phyloP scores from a whole-genome alignment of 108 stramenopile genomes.

The Cyclotella cryptica region DNA sequence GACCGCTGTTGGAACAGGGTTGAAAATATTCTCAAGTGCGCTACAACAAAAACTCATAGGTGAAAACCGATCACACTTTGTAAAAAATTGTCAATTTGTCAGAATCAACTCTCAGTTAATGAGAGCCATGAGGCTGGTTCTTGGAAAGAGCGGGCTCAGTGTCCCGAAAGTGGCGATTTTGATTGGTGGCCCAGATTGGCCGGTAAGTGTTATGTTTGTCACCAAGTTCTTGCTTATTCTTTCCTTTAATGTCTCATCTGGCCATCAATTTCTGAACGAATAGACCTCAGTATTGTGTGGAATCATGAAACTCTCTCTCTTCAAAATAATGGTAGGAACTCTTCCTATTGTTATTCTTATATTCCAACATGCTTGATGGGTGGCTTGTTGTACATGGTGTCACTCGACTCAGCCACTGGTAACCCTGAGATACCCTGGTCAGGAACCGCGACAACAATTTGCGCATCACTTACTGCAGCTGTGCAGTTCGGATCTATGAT shows the following conservation, averaged over 20 bases:
- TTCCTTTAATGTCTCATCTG: neutral
- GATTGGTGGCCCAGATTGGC: conserved; percentile 66
- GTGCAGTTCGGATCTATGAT: conserved; percentile 69
- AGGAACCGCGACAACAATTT: conserved; percentile 53
- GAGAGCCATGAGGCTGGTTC: conserved; percentile 55
- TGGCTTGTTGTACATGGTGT: conserved; percentile 61
- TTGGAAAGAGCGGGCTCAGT: conserved; percentile 55
- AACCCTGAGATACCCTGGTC: conserved; percentile 53
- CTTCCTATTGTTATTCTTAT: conserved; percentile 63
- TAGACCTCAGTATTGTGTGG: conserved; percentile 73
- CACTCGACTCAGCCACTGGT: conserved; percentile 39
- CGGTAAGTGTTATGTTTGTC: conserved; percentile 12
- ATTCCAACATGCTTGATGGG: conserved; percentile 64
- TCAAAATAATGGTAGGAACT: conserved; percentile 63
- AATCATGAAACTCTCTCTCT: conserved; percentile 64
- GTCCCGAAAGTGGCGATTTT: conserved; percentile 67
- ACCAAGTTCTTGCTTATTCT: neutral
- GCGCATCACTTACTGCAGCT: conserved; percentile 48
- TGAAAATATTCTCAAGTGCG: conserved; percentile 66
- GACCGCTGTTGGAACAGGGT: conserved; percentile 42
- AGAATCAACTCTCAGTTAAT: conserved; percentile 58
- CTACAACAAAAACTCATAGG: conserved; percentile 72
- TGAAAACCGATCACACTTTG: conserved; percentile 54
- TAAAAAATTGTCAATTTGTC: conserved; percentile 59
- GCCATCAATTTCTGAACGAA: conserved; percentile 22